A percentile compares a stretch with the other conserved stretches of the same genome.
These are phyloP conservation scores for Viola pubescens DNA, from an alignment of 441 rosid genomes.

Conservation along the genomic window DNA sequence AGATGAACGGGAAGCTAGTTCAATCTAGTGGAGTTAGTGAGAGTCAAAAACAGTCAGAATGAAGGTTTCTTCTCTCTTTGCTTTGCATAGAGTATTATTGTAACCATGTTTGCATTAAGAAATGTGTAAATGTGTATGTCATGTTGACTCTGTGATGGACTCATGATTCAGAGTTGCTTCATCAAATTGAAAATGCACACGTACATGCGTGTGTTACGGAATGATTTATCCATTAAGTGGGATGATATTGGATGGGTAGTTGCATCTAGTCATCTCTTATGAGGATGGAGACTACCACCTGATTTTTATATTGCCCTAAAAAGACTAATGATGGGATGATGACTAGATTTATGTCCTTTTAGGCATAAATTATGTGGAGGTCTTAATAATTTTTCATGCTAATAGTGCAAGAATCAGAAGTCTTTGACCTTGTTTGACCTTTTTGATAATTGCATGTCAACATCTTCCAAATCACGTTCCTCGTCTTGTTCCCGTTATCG, in stretches of 20 bases:
- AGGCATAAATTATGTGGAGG: background rate
- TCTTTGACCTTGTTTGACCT: background rate
- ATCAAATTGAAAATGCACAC: background rate
- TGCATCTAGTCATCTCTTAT: background rate
- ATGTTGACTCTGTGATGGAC: background rate
- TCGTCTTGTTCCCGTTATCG: too few species aligned
- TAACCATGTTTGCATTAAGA: background rate
- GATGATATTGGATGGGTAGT: background rate
- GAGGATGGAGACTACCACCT: background rate
- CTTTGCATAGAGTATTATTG: background rate
- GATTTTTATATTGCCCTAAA: background rate
- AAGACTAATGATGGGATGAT: background rate
- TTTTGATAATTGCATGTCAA: too few species aligned
- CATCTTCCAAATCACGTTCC: too few species aligned
- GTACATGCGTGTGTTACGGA: background rate
- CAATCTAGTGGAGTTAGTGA: conserved; percentile 22
- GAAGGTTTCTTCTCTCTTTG: conserved; percentile 8
- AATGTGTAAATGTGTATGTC: background rate
- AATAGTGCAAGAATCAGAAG: background rate
- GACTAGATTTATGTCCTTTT: background rate
- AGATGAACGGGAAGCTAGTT: conserved; percentile 31
- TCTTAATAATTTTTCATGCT: background rate
- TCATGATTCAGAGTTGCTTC: conserved; percentile 3
- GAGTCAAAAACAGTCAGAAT: conserved; percentile 17
- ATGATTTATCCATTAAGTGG: background rate